Evolutionary conservation across 306 rosid species (phyloP).

Genomic region (Macrotyloma uniflorum): DNA sequence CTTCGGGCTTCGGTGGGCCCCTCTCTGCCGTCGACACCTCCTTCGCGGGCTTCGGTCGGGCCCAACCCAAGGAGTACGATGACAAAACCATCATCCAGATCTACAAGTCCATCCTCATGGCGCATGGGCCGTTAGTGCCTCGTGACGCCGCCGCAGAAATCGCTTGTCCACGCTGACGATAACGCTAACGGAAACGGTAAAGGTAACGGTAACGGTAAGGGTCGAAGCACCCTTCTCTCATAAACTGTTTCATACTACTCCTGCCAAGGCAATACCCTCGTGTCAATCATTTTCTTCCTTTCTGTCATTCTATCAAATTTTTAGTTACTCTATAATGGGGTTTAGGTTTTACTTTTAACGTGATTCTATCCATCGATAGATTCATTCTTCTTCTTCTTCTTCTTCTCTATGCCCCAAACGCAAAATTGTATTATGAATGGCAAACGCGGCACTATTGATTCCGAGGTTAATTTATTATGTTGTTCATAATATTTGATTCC

Average conservation of each 20-base stretch:
- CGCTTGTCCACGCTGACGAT: conserved; percentile 21
- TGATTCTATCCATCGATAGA: background rate
- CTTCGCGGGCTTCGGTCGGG: conserved; percentile 28
- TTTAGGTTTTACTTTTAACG: background rate
- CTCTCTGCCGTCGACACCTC: background rate
- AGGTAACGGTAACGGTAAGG: no score
- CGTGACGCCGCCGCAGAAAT: conserved; percentile 35
- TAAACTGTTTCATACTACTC: background rate
- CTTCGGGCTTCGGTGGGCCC: conserved; percentile 46
- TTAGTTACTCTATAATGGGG: background rate
- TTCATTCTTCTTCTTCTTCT: background rate
- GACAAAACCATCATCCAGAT: conserved; percentile 75
- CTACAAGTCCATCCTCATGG: conserved; percentile 63
- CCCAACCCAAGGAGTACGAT: conserved; percentile 76
- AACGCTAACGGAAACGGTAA: no score
- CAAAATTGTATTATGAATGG: background rate
- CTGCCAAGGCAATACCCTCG: no score
- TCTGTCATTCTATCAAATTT: background rate
- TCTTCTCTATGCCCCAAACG: no score
- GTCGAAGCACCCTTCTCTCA: background rate
- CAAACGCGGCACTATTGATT: background rate
- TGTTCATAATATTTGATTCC: background rate
- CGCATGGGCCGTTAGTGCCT: conserved; percentile 52
- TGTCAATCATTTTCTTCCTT: background rate
- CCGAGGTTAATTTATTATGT: no score